Evolutionary conservation across 2,329 filamentous ascomycete genomes (phyloP), one percentile per base, ranked within the genome.

Genomic region (Fusarium coffeatum): DNA sequence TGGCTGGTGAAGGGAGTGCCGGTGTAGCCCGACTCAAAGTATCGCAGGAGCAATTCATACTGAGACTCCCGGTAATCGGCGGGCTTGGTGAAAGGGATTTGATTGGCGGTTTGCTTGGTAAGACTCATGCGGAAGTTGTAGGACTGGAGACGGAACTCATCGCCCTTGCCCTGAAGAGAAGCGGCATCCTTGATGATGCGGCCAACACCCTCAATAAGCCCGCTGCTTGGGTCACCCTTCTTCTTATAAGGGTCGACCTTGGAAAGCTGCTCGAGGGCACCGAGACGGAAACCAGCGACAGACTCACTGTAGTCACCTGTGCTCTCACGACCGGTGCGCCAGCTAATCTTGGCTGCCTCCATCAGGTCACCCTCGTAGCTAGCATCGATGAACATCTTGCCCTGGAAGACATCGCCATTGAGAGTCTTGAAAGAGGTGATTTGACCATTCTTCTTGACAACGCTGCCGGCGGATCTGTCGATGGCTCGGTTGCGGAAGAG

Each of bases 361-460:
- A 72, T 72, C 16, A 72, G 48, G 9, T 72, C 69, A n/a, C 69
- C 69, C 23, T 72, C 69, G 10, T 72, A 72, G 23, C 69, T 62
- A 16, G 69, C 69, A 32, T 72, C 69, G 8, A 72, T 72, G 10
- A 72, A 72, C 66, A 72, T 72, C 50, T 72, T 71, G 27, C 51
- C 69, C 9, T 46, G 16, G 10, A 66, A 71, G 47, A 66, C 28
- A 13, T 45, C 40, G 9, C 69, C 69, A 5, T 25, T 47, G 5
- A 55, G 32, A 1, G 69, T 71, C 37, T 46, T 72, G 41, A 71
- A 71, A 13, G 68, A 72, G 1, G 43, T n/a, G 11, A 71, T 71
- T 6, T 55, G 43, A 1, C 64, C 43, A 11, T 71, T 71, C 18
- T 56, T 53, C 46, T 72, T 72, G 13, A 58, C 32, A 18, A 72